Conservation (phyloP, 371 early-diverging fungal genomes). For the Circinella minor region DNA sequence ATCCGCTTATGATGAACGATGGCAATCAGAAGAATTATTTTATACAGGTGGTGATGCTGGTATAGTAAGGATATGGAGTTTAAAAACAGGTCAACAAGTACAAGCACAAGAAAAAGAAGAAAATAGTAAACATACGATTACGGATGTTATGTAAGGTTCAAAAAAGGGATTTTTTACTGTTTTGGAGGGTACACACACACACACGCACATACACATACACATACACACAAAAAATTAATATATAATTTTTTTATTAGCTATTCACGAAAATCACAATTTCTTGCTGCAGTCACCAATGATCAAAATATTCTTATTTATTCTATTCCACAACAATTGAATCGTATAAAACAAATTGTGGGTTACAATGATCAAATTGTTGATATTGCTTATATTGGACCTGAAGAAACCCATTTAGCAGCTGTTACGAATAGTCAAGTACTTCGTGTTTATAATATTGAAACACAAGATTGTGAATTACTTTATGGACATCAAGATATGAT, state of each 20-base stretch:
- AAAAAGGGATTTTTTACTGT: no score
- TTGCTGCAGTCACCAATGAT: conserved; percentile 84
- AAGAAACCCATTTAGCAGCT: conserved; percentile 80
- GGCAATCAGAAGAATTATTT: conserved; percentile 59
- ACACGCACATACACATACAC: no score
- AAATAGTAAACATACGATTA: conserved; percentile 70
- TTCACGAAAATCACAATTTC: conserved; percentile 51
- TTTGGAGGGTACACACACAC: no score
- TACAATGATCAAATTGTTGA: conserved; percentile 96
- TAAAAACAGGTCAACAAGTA: conserved; percentile 64
- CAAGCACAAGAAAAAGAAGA: conserved; percentile 61
- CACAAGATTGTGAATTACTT: conserved; percentile 82
- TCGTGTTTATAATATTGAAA: conserved; percentile 81
- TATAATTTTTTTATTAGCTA: conserved; percentile 43
- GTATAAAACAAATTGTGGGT: conserved; percentile 87
- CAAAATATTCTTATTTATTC: conserved; percentile 88
- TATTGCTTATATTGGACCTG: conserved; percentile 74
- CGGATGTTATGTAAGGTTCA: conserved; percentile 61
- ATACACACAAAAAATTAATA: no score
- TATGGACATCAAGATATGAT: conserved; percentile 91
- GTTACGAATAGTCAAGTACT: conserved; percentile 93
- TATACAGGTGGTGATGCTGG: conserved; percentile 89
- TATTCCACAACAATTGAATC: conserved; percentile 52
- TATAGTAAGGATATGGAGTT: conserved; percentile 75
- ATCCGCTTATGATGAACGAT: conserved; percentile 41